Percentiles rank a stretch among this genome's conserved stretches.
Conservation (phyloP, 352 stramenopile genomes). For the Phytophthora macrochlamydospora region DNA sequence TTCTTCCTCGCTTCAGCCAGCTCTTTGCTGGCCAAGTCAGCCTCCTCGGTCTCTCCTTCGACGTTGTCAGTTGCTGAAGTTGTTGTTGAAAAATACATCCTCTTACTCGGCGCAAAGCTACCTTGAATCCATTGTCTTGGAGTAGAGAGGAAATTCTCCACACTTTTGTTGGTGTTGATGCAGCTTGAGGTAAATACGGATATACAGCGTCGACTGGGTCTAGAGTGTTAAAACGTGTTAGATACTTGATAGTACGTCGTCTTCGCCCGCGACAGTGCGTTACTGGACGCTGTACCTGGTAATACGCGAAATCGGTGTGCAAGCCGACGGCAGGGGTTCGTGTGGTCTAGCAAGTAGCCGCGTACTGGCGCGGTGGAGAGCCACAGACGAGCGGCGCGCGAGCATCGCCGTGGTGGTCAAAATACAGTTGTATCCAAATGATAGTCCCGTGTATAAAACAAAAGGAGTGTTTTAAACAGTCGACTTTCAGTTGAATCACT, state of each 20-base stretch:
- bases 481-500: too few relatives aligned
- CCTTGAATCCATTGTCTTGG: not conserved
- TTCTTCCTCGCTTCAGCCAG: conserved; percentile 40
- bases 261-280: not conserved
- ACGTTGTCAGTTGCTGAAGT: not conserved
- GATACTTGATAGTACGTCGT: not conserved
- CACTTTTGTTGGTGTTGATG: not conserved
- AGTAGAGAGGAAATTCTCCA: not conserved
- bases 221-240: not conserved
- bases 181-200: not conserved
- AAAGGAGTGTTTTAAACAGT: too few relatives aligned
- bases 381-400: not conserved
- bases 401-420: not conserved
- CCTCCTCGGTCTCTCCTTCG: not conserved
- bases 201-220: not conserved
- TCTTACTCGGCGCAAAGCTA: not conserved
- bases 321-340: not conserved
- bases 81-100: not conserved
- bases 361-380: not conserved
- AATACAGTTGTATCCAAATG: not conserved
- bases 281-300: not conserved
- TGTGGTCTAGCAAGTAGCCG: not conserved
- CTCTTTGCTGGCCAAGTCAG: not conserved
- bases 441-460: too few relatives aligned
- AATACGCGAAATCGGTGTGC: not conserved